Percentiles rank a stretch among this genome's conserved stretches.
phyloP scores from a whole-genome alignment of 768 basidiomycete species.

The Mycena haematopus region DNA sequence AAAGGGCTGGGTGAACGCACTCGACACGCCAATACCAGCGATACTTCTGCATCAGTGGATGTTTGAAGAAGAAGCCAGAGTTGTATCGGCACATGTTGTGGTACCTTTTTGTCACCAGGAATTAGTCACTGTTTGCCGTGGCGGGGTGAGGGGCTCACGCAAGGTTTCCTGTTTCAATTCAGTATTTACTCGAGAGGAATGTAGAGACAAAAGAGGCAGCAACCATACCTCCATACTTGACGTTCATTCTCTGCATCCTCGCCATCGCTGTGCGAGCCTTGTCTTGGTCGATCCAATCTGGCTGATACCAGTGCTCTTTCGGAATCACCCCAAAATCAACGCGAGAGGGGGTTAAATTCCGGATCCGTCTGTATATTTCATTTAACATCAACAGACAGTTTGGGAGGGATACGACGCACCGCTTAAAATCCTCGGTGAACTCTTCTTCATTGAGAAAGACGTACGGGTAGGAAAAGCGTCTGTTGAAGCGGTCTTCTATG shows the following conservation, averaged over 20 bases:
- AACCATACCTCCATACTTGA: conserved; percentile 54
- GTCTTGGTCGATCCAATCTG: conserved; percentile 73
- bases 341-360: conserved; percentile 47
- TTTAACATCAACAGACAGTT: background rate
- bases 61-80: conserved; percentile 54
- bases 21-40: conserved; percentile 72
- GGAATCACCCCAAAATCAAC: conserved; percentile 64
- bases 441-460: conserved; percentile 68
- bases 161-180: background rate
- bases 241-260: conserved; percentile 53
- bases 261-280: conserved; percentile 58
- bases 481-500: conserved; percentile 66
- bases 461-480: conserved; percentile 64
- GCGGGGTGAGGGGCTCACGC: conserved; percentile 13
- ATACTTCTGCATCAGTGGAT: conserved; percentile 47
- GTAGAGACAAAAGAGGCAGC: background rate
- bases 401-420: conserved; percentile 32
- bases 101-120: conserved; percentile 39
- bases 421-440: conserved; percentile 61
- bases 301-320: conserved; percentile 69
- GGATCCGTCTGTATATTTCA: conserved; percentile 38
- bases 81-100: conserved; percentile 84
- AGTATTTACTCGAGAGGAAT: background rate
- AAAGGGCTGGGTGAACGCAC: conserved; percentile 38
- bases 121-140: background rate